Percentiles rank a stretch among this genome's conserved stretches.
phyloP scores from a whole-genome alignment of 169 alveolate species.

The Plasmodium vinckei region DNA sequence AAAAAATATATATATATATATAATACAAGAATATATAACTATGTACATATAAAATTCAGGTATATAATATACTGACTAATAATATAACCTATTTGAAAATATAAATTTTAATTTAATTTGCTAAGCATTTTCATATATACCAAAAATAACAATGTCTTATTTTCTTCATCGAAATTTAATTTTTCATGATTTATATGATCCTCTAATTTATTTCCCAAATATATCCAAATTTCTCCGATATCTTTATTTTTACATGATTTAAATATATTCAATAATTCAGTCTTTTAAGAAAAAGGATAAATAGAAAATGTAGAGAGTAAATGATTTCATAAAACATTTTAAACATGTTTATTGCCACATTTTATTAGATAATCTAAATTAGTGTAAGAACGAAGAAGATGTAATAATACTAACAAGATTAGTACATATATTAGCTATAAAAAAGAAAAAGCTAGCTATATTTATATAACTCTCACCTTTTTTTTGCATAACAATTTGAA shows the following conservation, averaged over 20 bases:
- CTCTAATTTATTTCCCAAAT: constrained; percentile 14
- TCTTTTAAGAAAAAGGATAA: background rate
- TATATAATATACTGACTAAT: no score
- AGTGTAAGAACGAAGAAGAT: no score
- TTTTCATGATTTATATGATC: constrained; percentile 35
- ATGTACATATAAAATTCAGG: no score
- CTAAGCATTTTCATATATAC: background rate
- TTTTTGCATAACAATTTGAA: constrained; percentile 31
- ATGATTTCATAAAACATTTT: no score
- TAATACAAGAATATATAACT: background rate
- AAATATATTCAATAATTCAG: constrained; percentile 7
- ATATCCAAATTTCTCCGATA: constrained; percentile 39
- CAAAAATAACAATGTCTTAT: constrained; percentile 32
- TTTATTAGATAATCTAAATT: no score
- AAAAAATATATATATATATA: background rate
- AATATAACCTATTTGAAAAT: no score
- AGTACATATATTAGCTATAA: no score
- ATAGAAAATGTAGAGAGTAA: no score
- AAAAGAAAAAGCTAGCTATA: no score
- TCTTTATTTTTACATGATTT: constrained; percentile 36
- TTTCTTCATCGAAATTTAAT: constrained; percentile 31
- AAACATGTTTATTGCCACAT: no score
- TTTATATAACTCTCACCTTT: background rate
- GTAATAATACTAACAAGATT: no score
- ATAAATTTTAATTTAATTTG: no score